A percentile compares a stretch with the other conserved stretches of the same genome.
These are phyloP conservation scores for Cylindricascospora bacillispora DNA, from an alignment of 1,139 yeast genomes.

Conservation along the genomic window DNA sequence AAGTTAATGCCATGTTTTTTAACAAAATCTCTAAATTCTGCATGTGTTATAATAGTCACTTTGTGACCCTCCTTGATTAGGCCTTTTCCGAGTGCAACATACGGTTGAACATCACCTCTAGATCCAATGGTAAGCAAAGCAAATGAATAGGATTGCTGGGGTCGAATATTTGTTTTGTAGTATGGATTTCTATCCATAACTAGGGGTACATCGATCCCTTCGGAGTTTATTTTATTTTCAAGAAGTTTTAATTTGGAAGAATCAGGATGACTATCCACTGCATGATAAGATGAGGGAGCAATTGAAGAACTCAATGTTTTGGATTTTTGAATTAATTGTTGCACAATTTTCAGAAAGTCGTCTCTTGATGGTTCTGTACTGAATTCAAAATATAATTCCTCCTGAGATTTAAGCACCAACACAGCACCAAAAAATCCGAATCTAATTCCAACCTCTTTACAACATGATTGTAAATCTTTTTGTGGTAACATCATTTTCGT, in stretches of 20 bases:
- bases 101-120: conserved; percentile 94
- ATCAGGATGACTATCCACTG: conserved; percentile 31
- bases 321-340: conserved; percentile 36
- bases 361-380: conserved; percentile 53
- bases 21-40: conserved; percentile 70
- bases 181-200: conserved; percentile 54
- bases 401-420: conserved; percentile 57
- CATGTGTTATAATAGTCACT: conserved; percentile 77
- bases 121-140: conserved; percentile 83
- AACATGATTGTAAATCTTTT: conserved; percentile 53
- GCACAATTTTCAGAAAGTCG: conserved; percentile 50
- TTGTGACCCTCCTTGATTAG: conserved; percentile 66
- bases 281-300: conserved; percentile 18
- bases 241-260: conserved; percentile 47
- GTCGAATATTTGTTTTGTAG: conserved; percentile 38
- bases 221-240: conserved; percentile 47
- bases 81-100: conserved; percentile 78
- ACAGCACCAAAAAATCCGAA: conserved; percentile 61
- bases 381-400: conserved; percentile 67
- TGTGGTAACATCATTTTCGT: conserved; percentile 81
- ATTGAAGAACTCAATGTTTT: conserved; percentile 11
- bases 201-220: conserved; percentile 55
- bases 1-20: conserved; percentile 53
- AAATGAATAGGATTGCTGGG: conserved; percentile 43
- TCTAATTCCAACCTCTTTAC: conserved; percentile 51